Conservation (phyloP, 305 asterid species). For the Ruellia speciosa region DNA sequence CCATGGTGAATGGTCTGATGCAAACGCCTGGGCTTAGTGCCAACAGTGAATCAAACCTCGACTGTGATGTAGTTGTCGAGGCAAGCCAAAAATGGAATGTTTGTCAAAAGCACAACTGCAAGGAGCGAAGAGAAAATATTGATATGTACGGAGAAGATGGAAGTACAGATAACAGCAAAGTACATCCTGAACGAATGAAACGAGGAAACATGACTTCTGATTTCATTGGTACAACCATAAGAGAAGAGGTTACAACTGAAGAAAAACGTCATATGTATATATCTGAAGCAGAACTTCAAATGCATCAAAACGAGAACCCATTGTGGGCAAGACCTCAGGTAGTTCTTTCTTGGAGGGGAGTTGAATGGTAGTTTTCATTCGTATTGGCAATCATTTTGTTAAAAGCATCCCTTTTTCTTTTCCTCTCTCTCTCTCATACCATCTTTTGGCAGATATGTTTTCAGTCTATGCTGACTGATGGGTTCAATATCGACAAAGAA, state of each 20-base stretch:
- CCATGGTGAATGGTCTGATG: constrained; percentile 36
- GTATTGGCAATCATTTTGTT: constrained; percentile 14
- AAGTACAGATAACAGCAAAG: constrained; percentile 49
- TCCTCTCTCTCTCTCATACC: no score
- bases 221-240: constrained; percentile 18
- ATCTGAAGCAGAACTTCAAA: constrained; percentile 81
- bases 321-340: constrained; percentile 79
- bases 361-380: neutral
- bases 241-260: constrained; percentile 22
- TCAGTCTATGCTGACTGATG: constrained; percentile 45
- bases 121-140: constrained; percentile 46
- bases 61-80: constrained; percentile 54
- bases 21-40: constrained; percentile 33
- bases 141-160: constrained; percentile 60
- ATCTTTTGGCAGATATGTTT: constrained; percentile 52
- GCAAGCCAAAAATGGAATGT: constrained; percentile 87
- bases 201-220: constrained; percentile 24
- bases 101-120: constrained; percentile 53
- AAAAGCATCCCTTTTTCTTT: constrained; percentile 11
- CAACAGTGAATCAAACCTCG: constrained; percentile 33
- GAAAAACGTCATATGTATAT: constrained; percentile 65
- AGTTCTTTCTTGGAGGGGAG: constrained; percentile 8
- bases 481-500: constrained; percentile 26
- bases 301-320: constrained; percentile 59
- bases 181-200: constrained; percentile 50